Percentiles rank a stretch among this genome's conserved stretches.
Conservation (phyloP, 1,284 basidiomycete species). For the Volvariella surrecta region DNA sequence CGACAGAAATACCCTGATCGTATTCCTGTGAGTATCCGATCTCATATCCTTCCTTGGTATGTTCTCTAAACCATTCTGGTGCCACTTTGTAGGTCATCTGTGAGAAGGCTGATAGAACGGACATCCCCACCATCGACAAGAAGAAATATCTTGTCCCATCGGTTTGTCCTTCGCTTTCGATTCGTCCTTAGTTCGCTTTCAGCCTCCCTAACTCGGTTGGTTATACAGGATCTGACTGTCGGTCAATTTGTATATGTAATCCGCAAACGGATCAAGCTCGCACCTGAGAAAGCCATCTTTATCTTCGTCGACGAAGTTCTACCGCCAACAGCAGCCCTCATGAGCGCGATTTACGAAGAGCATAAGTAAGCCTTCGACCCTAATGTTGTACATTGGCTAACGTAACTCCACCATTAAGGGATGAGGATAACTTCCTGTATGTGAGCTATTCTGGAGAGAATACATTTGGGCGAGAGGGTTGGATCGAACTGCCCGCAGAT, state of each 20-base stretch:
- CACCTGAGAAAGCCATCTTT: constrained; percentile 99
- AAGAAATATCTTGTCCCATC: constrained; percentile 99
- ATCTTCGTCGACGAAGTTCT: constrained; percentile 99
- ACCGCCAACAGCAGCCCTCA: constrained; percentile 95
- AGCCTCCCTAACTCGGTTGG: constrained; percentile 14
- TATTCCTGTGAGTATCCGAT: constrained; percentile 72
- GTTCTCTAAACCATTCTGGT: constrained; percentile 11
- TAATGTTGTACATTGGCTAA: constrained; percentile 14
- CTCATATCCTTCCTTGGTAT: constrained; percentile 4
- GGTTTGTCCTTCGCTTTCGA: constrained; percentile 33
- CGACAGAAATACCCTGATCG: constrained; percentile 98
- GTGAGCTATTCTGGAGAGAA: constrained; percentile 97
- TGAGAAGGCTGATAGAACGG: constrained; percentile 98
- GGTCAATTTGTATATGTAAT: constrained; percentile 99
- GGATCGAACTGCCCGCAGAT: constrained; percentile 39
- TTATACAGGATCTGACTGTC: constrained; percentile 85
- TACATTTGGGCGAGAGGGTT: constrained; percentile 68
- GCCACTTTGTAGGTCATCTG: constrained; percentile 80
- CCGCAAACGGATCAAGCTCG: constrained; percentile 99
- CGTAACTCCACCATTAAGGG: constrained; percentile 39
- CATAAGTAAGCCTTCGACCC: constrained; percentile 74
- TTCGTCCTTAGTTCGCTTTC: constrained; percentile 1
- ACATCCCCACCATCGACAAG: constrained; percentile 99
- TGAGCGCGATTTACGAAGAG: constrained; percentile 99
- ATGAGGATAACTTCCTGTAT: constrained; percentile 95